Base-by-base conservation (phyloP, 2,329 filamentous ascomycete species). In the Cladosporium sp. region DNA sequence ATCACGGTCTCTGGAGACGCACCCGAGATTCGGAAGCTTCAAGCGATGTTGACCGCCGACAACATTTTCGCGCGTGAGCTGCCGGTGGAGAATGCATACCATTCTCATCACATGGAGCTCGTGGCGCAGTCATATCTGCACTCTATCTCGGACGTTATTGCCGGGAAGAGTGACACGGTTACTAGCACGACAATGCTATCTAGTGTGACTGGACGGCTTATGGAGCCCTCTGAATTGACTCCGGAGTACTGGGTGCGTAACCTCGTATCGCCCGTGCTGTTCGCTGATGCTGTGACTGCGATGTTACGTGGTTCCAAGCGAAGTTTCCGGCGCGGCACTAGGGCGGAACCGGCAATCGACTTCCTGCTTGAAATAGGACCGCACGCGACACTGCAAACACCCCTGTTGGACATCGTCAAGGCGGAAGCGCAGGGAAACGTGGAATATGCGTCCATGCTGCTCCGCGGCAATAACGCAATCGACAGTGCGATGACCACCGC, bases 1-100 rank as follows among this genome's bases (percentile, higher is more conserved):
- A 73, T 82, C 1, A 85, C 83, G 0, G 36, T 84, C 0, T 81
- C 81, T 11, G 83, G 83, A 0, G 80, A 83, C 53, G 23, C 10
- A 4, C 14, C 26, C 11, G 28, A 32, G 8, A 28, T 54, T 11
- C 51, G 51, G 5, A n/a, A 54, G 26, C 51, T 54, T 7, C 49
- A 5, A 3, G 3, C 11, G 5, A 54, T 2, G 10, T 18, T 54
- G 23, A 28, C 3, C 11, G 25, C 25, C 26, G 51, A 54, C 18
- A n/a, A 8, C 23, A 11, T 54, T 14, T 54, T 54, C 71, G 16
- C 73, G 79, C 1, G 60, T 70, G 16, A 25, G 10, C 21, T 84
- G 3, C 73, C 76, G 30, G 79, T 83, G 5, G 76, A 79, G 25
- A 76, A 70, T 10, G 81, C 81, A 0, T 83, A 82, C 54, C 81